A percentile compares a stretch with the other conserved stretches of the same genome.
Conservation (phyloP, 2,329 filamentous ascomycete species). For the Calonectria naviculata region DNA sequence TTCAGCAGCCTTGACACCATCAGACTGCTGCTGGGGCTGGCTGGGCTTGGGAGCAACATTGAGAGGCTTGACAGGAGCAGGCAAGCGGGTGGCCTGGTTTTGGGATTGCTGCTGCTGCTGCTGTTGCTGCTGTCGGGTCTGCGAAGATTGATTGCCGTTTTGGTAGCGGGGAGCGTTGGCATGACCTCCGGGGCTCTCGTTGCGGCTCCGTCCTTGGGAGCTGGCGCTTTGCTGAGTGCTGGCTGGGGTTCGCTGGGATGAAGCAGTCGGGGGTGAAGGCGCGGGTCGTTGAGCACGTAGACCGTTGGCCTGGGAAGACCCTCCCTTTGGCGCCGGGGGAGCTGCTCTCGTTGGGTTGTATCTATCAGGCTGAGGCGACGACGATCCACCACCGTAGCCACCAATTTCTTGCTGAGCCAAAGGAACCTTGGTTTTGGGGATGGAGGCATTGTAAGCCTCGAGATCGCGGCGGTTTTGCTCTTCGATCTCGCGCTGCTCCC, state of each 20-base stretch:
- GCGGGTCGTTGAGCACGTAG: conserved; percentile 83
- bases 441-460: conserved; percentile 89
- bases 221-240: conserved; percentile 62
- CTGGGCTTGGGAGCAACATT: conserved; percentile 78
- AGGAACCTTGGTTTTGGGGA: conserved; percentile 84
- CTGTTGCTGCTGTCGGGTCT: conserved; percentile 57
- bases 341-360: conserved; percentile 90
- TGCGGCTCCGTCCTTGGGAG: conserved; percentile 56
- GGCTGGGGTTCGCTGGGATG: conserved; percentile 57
- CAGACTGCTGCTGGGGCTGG: conserved; percentile 60
- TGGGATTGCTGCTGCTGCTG: conserved; percentile 59
- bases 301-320: conserved; percentile 62
- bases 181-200: conserved; percentile 58
- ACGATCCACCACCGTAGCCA: conserved; percentile 54
- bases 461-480: conserved; percentile 80
- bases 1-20: conserved; percentile 89
- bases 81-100: conserved; percentile 60
- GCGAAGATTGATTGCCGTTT: conserved; percentile 64
- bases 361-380: conserved; percentile 66
- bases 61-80: conserved; percentile 79
- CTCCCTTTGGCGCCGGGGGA: conserved; percentile 77
- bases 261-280: conserved; percentile 69
- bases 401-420: conserved; percentile 92
- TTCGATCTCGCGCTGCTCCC: conserved; percentile 63
- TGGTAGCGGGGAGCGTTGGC: conserved; percentile 67